A percentile compares a stretch with the other conserved stretches of the same genome.
Evolutionary conservation across 202 grass and related monocot genomes (phyloP).

Genomic region (Bolboschoenoplectus hybrid): DNA sequence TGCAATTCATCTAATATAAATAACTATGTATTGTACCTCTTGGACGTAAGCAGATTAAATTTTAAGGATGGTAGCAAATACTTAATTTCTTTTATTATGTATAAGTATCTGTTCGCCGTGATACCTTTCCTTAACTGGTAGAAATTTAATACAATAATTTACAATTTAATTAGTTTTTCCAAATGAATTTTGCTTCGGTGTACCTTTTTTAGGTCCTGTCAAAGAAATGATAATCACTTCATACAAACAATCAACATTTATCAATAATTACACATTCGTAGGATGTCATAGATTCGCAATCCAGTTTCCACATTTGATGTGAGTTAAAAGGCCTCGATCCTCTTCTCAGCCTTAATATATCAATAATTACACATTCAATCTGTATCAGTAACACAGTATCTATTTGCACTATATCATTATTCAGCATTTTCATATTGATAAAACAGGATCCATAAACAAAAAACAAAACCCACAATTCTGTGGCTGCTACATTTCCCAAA

Average conservation of each 20-base stretch:
- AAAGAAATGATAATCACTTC: neutral
- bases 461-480: constrained; percentile 6
- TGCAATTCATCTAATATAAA: neutral
- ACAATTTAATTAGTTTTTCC: neutral
- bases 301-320: too few species aligned
- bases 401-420: neutral
- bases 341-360: neutral
- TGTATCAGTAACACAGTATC: neutral
- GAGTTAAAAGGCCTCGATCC: too few species aligned
- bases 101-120: neutral
- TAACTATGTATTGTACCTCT: neutral
- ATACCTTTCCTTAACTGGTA: neutral
- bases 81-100: neutral
- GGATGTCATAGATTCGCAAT: too few species aligned
- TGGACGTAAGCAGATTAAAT: neutral
- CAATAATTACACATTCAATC: neutral
- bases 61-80: neutral
- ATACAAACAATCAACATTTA: neutral
- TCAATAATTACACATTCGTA: neutral
- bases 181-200: neutral
- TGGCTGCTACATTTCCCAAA: constrained; percentile 28
- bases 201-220: neutral
- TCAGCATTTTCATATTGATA: neutral
- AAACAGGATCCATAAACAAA: neutral
- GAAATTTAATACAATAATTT: neutral